Evolutionary conservation across 768 basidiomycete species (phyloP).

Genomic region (Harrya chromipes): DNA sequence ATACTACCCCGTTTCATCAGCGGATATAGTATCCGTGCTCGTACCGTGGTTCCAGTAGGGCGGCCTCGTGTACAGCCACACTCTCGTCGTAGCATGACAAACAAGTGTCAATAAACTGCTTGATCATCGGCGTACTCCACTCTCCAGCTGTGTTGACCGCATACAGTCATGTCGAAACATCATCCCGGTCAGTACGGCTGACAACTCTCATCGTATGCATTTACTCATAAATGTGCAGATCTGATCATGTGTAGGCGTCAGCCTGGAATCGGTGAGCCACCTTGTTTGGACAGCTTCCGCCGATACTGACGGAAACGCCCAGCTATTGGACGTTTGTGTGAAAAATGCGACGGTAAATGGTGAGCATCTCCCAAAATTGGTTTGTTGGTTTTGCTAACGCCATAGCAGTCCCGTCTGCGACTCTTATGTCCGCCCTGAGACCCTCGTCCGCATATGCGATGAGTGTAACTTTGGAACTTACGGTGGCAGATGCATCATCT

Average conservation of each 20-base stretch:
- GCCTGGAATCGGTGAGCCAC: conserved; percentile 84
- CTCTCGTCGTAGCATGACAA: neutral
- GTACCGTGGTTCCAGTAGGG: neutral
- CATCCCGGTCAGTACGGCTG: conserved; percentile 60
- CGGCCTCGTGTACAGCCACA: too few species aligned
- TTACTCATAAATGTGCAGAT: conserved; percentile 49
- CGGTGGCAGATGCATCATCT: conserved; percentile 97
- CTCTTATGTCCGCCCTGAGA: conserved; percentile 98
- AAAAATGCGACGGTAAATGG: conserved; percentile 99
- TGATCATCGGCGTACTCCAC: neutral
- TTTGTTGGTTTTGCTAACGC: neutral
- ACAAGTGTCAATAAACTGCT: conserved; percentile 14
- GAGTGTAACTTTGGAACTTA: conserved; percentile 99
- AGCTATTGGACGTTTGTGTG: conserved; percentile 98
- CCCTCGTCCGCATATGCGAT: conserved; percentile 96
- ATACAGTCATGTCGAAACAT: conserved; percentile 75
- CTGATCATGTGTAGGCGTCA: conserved; percentile 98
- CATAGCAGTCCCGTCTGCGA: conserved; percentile 87
- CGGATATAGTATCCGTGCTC: neutral
- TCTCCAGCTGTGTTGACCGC: conserved; percentile 1
- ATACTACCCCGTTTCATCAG: too few species aligned
- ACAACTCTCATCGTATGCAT: neutral
- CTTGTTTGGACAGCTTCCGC: neutral
- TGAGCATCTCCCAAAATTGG: conserved; percentile 35
- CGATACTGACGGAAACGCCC: conserved; percentile 9